A percentile compares a stretch with the other conserved stretches of the same genome.
These are phyloP conservation scores for Eimeria acervulina DNA, from an alignment of 169 alveolate genomes.

Conservation along the genomic window DNA sequence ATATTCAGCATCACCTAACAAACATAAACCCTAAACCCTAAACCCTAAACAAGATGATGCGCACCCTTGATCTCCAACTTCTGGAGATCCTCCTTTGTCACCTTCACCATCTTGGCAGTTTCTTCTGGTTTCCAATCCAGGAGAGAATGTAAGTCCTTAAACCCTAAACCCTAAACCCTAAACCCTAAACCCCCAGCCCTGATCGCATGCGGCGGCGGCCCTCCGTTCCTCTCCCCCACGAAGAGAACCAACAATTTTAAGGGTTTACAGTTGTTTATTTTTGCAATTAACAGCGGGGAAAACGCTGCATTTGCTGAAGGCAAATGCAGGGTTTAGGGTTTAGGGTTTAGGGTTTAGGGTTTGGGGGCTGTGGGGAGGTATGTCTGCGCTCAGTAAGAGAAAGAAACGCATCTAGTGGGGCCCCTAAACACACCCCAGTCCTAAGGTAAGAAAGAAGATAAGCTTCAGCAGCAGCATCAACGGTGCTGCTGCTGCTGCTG, in stretches of 20 bases:
- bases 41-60: neutral
- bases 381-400: neutral
- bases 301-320: constrained; percentile 51
- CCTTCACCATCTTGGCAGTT: constrained; percentile 66
- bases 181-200: constrained; percentile 23
- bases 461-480: constrained; percentile 17
- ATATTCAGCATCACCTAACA: neutral
- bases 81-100: constrained; percentile 78
- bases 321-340: neutral
- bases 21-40: constrained; percentile 37
- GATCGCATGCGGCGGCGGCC: constrained; percentile 53
- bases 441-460: constrained; percentile 1
- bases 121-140: neutral
- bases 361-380: constrained; percentile 26
- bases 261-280: neutral
- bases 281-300: neutral
- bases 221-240: neutral
- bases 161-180: constrained; percentile 51
- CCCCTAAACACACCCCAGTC: constrained; percentile 2
- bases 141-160: neutral
- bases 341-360: constrained; percentile 63
- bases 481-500: neutral
- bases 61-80: constrained; percentile 55
- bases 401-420: neutral
- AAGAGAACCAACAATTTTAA: neutral